Percentiles rank a stretch among this genome's conserved stretches.
Conservation (phyloP, 2,329 filamentous ascomycete genomes). For the Beauveria sp. region DNA sequence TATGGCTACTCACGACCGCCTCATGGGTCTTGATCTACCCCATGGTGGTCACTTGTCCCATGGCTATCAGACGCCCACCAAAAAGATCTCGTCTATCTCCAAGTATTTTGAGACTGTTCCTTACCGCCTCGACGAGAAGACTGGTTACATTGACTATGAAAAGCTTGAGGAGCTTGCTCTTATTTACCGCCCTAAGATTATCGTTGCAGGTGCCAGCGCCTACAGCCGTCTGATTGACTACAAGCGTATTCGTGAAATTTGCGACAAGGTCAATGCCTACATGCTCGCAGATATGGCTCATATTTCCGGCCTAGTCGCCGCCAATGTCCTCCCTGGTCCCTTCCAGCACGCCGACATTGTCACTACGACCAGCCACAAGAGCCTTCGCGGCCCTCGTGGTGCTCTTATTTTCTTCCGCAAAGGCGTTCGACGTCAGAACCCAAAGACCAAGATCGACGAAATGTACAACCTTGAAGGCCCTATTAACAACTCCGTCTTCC, state of each 20-base stretch:
- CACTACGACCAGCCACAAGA: slow-evolving; percentile 97
- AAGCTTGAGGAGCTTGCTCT: slow-evolving; percentile 79
- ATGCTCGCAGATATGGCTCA: slow-evolving; percentile 95
- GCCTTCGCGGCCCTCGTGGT: slow-evolving; percentile 84
- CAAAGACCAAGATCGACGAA: slow-evolving; percentile 79
- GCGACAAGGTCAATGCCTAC: slow-evolving; percentile 87
- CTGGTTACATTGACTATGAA: slow-evolving; percentile 91
- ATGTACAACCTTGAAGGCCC: slow-evolving; percentile 85
- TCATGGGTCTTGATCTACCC: slow-evolving; percentile 95
- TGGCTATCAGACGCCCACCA: slow-evolving; percentile 90
- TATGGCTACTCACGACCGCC: slow-evolving; percentile 82
- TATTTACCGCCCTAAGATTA: slow-evolving; percentile 89
- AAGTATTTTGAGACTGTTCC: slow-evolving; percentile 99
- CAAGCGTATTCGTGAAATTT: slow-evolving; percentile 80
- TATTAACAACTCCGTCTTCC: slow-evolving; percentile 96
- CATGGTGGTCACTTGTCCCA: slow-evolving; percentile 95
- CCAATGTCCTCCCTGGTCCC: slow-evolving; percentile 82
- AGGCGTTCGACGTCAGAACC: slow-evolving; percentile 73
- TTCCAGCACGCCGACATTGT: slow-evolving; percentile 90
- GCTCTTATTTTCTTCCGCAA: slow-evolving; percentile 98
- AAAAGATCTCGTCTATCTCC: slow-evolving; percentile 95
- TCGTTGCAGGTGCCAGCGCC: slow-evolving; percentile 89
- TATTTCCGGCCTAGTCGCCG: slow-evolving; percentile 88
- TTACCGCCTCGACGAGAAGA: slow-evolving; percentile 83
- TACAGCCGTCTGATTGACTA: slow-evolving; percentile 97